phyloP scores from a whole-genome alignment of 768 basidiomycete species.

The Trametopsis cervina region DNA sequence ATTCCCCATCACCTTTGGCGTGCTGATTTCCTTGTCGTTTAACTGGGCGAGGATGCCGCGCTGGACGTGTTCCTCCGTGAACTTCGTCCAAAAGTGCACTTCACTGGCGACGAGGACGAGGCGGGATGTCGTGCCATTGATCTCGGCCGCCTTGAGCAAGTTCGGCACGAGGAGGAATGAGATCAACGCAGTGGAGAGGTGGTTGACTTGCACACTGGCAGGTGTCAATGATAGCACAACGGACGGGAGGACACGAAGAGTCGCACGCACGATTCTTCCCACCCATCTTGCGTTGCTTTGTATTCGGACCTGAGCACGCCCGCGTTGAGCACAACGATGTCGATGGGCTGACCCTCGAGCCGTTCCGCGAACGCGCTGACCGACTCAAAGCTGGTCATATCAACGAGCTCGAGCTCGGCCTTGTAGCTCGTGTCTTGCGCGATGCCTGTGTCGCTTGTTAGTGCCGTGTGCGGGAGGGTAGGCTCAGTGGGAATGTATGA shows the following conservation, averaged over 20 bases:
- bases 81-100: slow-evolving; percentile 24
- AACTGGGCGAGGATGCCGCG: slow-evolving; percentile 23
- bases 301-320: slow-evolving; percentile 17
- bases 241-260: too few relatives aligned
- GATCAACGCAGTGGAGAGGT: slow-evolving; percentile 34
- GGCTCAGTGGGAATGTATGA: neutral
- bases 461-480: neutral
- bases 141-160: slow-evolving; percentile 32
- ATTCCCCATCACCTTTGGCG: slow-evolving; percentile 2
- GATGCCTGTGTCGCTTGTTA: slow-evolving; percentile 25
- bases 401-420: slow-evolving; percentile 20
- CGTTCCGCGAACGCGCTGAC: slow-evolving; percentile 19
- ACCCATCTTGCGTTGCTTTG: slow-evolving; percentile 23
- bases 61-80: neutral
- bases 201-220: slow-evolving; percentile 41
- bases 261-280: slow-evolving; percentile 21
- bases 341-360: slow-evolving; percentile 19
- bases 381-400: slow-evolving; percentile 21
- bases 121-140: neutral
- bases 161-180: slow-evolving; percentile 36
- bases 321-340: slow-evolving; percentile 25
- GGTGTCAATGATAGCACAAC: neutral
- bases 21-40: slow-evolving; percentile 23
- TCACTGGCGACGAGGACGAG: slow-evolving; percentile 39
- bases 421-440: slow-evolving; percentile 10